These are phyloP conservation scores for Pelagophyceae sp. DNA, from an alignment of 352 stramenopile species.

Conservation along the genomic window DNA sequence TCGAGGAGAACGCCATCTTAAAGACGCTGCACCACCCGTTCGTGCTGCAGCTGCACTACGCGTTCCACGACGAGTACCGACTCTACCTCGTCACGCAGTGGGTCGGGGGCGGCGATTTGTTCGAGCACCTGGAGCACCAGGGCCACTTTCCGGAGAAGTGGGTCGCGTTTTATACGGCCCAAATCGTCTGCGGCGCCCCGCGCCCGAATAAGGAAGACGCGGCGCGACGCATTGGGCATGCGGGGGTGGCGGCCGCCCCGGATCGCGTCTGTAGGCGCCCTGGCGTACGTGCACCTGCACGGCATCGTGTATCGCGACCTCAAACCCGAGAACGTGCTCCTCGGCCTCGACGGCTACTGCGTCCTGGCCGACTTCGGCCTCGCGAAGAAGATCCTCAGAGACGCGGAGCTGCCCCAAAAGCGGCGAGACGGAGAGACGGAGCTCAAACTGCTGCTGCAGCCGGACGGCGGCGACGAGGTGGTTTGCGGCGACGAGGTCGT, in stretches of 20 bases:
- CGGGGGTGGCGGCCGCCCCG: no score
- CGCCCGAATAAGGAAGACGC: no score
- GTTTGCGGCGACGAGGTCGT: background rate
- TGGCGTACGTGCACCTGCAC: background rate
- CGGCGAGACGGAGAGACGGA: no score
- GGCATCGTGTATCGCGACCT: conserved; percentile 33
- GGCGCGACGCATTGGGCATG: no score
- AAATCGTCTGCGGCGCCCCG: background rate
- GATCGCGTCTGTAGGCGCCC: no score
- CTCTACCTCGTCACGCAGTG: conserved; percentile 82
- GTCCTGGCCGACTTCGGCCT: conserved; percentile 93
- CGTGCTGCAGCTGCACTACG: conserved; percentile 78
- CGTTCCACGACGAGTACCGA: conserved; percentile 71
- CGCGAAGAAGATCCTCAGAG: conserved; percentile 25
- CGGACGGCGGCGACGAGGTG: conserved; percentile 43
- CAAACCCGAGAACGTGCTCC: conserved; percentile 91
- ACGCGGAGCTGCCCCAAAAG: no score
- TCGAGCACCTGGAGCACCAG: background rate
- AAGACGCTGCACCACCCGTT: conserved; percentile 60
- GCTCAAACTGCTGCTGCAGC: background rate
- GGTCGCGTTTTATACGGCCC: background rate
- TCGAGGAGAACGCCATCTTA: conserved; percentile 8
- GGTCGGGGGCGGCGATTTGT: conserved; percentile 51
- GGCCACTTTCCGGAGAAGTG: background rate
- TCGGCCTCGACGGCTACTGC: conserved; percentile 74